A percentile compares a stretch with the other conserved stretches of the same genome.
These are phyloP conservation scores for Fomitopsis pulvina DNA, from an alignment of 768 basidiomycete species.

Conservation along the genomic window DNA sequence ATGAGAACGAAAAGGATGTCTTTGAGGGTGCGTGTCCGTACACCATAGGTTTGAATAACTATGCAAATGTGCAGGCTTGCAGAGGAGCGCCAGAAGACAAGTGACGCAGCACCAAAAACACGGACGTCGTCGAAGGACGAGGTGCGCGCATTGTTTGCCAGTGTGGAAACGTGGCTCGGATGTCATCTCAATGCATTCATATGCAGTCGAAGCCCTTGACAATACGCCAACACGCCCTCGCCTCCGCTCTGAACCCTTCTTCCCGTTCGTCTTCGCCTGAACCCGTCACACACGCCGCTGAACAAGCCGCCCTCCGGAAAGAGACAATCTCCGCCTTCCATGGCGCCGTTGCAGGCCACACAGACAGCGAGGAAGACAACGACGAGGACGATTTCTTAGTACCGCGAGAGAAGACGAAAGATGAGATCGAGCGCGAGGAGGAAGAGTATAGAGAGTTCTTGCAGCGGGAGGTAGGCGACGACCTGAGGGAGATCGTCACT, in stretches of 20 bases:
- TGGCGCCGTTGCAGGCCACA: conserved; percentile 24
- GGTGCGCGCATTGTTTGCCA: conserved; percentile 28
- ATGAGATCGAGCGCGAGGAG: conserved; percentile 72
- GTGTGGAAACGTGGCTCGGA: background rate
- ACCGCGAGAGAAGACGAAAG: conserved; percentile 69
- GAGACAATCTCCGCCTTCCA: conserved; percentile 89
- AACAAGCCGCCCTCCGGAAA: conserved; percentile 64
- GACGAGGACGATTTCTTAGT: conserved; percentile 68
- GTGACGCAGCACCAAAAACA: conserved; percentile 23
- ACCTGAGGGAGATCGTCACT: conserved; percentile 61
- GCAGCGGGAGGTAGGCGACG: conserved; percentile 73
- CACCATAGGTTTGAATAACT: background rate
- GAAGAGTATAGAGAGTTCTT: conserved; percentile 83
- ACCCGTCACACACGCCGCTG: conserved; percentile 65
- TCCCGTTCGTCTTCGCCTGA: conserved; percentile 51
- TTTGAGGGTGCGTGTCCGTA: conserved; percentile 60
- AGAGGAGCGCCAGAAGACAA: conserved; percentile 64
- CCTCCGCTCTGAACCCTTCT: conserved; percentile 52
- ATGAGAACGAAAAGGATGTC: conserved; percentile 60
- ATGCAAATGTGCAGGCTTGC: background rate
- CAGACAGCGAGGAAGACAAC: conserved; percentile 32
- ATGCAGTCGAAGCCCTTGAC: conserved; percentile 72
- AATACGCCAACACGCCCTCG: conserved; percentile 65
- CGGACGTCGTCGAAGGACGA: conserved; percentile 41
- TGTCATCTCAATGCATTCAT: too few species aligned